Evolutionary conservation across 306 rosid species (phyloP).

Genomic region (Begonia peltatifolia): DNA sequence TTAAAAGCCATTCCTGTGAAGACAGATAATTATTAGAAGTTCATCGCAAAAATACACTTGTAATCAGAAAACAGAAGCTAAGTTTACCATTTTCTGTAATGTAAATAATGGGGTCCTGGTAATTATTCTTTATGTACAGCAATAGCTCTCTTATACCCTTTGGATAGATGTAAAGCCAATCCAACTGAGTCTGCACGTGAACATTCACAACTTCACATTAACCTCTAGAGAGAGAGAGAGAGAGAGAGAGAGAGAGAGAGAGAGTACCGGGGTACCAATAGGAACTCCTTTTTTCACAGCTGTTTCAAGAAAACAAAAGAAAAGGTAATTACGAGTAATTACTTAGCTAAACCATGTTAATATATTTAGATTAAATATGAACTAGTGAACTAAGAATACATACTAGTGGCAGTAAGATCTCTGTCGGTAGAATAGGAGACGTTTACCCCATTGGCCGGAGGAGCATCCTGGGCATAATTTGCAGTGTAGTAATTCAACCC

Average conservation of each 20-base stretch:
- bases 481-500: constrained; percentile 51
- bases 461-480: constrained; percentile 18
- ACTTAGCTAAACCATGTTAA: neutral
- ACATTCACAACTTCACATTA: neutral
- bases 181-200: constrained; percentile 28
- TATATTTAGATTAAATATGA: neutral
- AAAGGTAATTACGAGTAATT: neutral
- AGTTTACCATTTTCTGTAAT: constrained; percentile 48
- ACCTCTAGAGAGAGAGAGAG: neutral
- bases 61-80: neutral
- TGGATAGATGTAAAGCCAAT: constrained; percentile 44
- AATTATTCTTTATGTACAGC: constrained; percentile 13
- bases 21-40: neutral
- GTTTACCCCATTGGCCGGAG: constrained; percentile 11
- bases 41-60: neutral
- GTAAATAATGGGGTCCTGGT: constrained; percentile 30
- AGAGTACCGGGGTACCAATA: constrained; percentile 18
- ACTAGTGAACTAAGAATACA: constrained; percentile 2
- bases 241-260: neutral
- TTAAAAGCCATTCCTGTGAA: constrained; percentile 28
- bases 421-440: constrained; percentile 19
- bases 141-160: constrained; percentile 25
- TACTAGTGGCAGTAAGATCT: constrained; percentile 20
- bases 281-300: constrained; percentile 12
- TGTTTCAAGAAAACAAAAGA: neutral